Base-by-base conservation (phyloP, 202 grass and related monocot genomes). In the Panicum virgatum region DNA sequence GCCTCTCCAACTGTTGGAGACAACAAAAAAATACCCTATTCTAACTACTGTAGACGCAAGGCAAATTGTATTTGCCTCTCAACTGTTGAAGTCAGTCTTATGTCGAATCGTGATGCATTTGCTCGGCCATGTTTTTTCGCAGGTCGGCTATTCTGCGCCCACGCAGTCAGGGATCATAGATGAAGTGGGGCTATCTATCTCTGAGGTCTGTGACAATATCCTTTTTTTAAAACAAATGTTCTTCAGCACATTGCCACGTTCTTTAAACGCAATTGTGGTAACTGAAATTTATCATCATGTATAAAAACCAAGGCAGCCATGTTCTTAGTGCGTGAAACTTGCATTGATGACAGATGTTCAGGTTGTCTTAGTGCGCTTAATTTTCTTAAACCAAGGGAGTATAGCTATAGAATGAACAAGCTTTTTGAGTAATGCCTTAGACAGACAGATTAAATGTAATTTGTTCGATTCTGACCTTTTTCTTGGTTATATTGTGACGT, bases 131-230 rank as follows among this genome's bases (percentile, higher is more conserved):
- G n/a, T 26, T 40, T 30, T 9, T 70, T 79, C 82, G 56, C 77
- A 96, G 93, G 83, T 88, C 18, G 93, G 93, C 13, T 96, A 92
- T 77, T 92, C 90, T 62, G 85, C 93, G 66, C 89, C 93, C 32
- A 90, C 90, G 43, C 84, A 96, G 58, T 88, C 85, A 53, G 87
- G 67, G 42, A 92, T 90, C 62, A 89, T 62, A 15, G 75, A 62
- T 52, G 93, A 96, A 61, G 74, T 90, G 9, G 81, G 88, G 9
- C 80, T 96, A 25, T 92, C 88, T 29, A 46, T 88, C 40, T 86
- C 90, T 32, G 80, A 90, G 93, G 93, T 96, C 45, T 84, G 76
- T 69, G 57, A 46, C 15, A 66, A 66, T 1, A 20, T 56, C 44
- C 19, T 29, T 14, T 26, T 69, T 4, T 25, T 13, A 70, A 70